These are phyloP conservation scores for Ampelomyces quisqualis DNA, from an alignment of 2,329 filamentous ascomycete genomes.

Conservation along the genomic window DNA sequence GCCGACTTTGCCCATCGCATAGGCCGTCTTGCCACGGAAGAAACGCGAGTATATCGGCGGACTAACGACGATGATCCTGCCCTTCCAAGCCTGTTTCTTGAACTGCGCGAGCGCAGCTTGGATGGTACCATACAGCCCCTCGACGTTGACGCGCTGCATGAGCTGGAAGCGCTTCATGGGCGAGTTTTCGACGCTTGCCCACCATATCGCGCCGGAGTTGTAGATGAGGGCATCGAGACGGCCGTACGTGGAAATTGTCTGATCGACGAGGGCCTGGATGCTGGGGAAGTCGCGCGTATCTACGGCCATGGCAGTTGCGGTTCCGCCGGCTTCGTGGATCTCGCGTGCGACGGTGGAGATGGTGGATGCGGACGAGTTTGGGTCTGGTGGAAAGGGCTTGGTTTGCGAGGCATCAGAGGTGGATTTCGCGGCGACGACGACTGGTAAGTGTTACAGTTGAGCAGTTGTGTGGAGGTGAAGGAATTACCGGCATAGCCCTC, in stretches of 20 bases:
- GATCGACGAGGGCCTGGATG: slow-evolving; percentile 60
- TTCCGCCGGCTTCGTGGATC: slow-evolving; percentile 64
- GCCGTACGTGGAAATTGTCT: slow-evolving; percentile 59
- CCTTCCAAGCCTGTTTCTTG: slow-evolving; percentile 54
- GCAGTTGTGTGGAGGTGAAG: not conserved
- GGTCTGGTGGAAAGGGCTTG: slow-evolving; percentile 69
- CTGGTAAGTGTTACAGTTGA: slow-evolving; percentile 53
- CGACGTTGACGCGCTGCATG: slow-evolving; percentile 53
- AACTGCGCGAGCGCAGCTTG: slow-evolving; percentile 71
- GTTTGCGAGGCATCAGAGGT: slow-evolving; percentile 62
- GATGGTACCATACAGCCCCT: slow-evolving; percentile 72
- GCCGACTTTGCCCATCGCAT: slow-evolving; percentile 62
- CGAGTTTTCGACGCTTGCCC: slow-evolving; percentile 71
- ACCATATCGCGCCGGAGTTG: slow-evolving; percentile 85
- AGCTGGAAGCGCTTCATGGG: slow-evolving; percentile 72
- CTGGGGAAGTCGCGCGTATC: slow-evolving; percentile 68
- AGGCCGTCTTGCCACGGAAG: slow-evolving; percentile 82
- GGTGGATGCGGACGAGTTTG: slow-evolving; percentile 72
- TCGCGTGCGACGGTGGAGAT: slow-evolving; percentile 79
- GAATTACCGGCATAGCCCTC: slow-evolving; percentile 66
- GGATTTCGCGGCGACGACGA: slow-evolving; percentile 76
- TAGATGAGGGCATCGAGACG: slow-evolving; percentile 75
- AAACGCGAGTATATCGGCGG: slow-evolving; percentile 85
- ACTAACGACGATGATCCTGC: slow-evolving; percentile 73
- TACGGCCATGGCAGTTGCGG: slow-evolving; percentile 65